Percentiles rank a stretch among this genome's conserved stretches.
Conservation (phyloP, 768 basidiomycete species). For the Suillus placidus region DNA sequence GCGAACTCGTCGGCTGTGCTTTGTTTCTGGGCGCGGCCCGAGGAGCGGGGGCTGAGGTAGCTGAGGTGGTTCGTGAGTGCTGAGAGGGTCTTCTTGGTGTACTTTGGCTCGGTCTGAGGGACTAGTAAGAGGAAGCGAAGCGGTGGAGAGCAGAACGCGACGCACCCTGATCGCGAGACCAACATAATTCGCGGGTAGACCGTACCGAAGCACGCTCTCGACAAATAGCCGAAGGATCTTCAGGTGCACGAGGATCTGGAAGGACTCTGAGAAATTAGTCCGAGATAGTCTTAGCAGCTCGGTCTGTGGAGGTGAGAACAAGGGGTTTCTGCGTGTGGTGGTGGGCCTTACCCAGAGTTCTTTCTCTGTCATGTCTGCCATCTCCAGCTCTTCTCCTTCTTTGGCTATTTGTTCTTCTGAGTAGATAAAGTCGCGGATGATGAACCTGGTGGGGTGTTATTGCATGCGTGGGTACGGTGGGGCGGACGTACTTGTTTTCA, state of each 20-base stretch:
- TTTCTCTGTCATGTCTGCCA: conserved; percentile 85
- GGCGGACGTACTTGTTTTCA: conserved; percentile 79
- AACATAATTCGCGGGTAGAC: conserved; percentile 88
- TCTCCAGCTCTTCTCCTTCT: conserved; percentile 78
- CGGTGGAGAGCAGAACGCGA: not conserved
- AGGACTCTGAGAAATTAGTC: conserved; percentile 96
- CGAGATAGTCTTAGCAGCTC: conserved; percentile 88
- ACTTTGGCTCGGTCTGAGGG: conserved; percentile 81
- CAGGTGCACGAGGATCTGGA: conserved; percentile 91
- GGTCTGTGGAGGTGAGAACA: conserved; percentile 53
- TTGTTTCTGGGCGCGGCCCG: conserved; percentile 48
- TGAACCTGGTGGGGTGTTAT: conserved; percentile 59
- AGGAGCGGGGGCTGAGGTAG: conserved; percentile 77
- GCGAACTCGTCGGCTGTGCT: conserved; percentile 66
- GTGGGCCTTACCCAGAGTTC: conserved; percentile 84
- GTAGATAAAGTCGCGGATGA: conserved; percentile 91
- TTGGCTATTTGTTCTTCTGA: conserved; percentile 81
- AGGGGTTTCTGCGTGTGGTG: not conserved
- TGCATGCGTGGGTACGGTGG: not conserved
- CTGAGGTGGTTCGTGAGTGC: conserved; percentile 76
- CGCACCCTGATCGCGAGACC: conserved; percentile 80
- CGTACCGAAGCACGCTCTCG: conserved; percentile 94
- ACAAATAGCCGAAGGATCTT: conserved; percentile 91
- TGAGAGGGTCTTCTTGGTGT: conserved; percentile 75
- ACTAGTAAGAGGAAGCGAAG: not conserved